Evolutionary conservation across 2,329 filamentous ascomycete species (phyloP), one percentile per base, ranked within the genome.

Genomic region (Polychaeton citri): DNA sequence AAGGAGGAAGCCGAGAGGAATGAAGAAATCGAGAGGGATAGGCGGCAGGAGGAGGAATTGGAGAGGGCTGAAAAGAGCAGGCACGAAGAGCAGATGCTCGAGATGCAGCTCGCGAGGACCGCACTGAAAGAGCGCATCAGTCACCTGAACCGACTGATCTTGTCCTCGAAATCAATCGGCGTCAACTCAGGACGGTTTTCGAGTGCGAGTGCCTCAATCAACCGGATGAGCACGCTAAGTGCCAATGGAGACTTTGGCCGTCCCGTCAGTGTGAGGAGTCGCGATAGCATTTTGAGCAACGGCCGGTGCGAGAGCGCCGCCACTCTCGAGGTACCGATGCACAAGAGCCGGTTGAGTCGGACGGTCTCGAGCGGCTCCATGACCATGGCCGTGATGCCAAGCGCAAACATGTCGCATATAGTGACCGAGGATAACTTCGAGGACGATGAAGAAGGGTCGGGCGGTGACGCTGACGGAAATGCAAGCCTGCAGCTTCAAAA

Each of bases 81-180:
- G 21, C 90, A 95, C 48, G 87, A 95, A 54, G 90, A 96, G 63
- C 90, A 98, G 59, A 88, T 98, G 72, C 69, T 98, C 37, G 90
- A 98, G 60, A 96, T 98, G 83, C 90, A 98, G 57, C 72, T 98
- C 32, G 90, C 90, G 20, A 77, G 90, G 30, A 98, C 90, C 1
- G 90, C 90, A 1, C 65, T 98, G 37, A 98, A 96, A 58, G 90
- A 98, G 64, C 79, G 90, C 19, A 98, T 98, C 49, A 87, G 95
- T 55, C 90, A 98, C 59, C 69, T 98, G 32, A 98, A 96, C 60
- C 79, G 88, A 33, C 68, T 98, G 34, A 96, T 98, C 44, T 65
- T 98, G 40, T 93, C 85, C 56, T 96, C 88, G 12, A 95, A 95
- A 56, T 96, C 88, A 4, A 81, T 84, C 5, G 90, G 90, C 4